Percentiles rank a stretch among this genome's conserved stretches.
Evolutionary conservation across 2,329 filamentous ascomycete genomes (phyloP).

Genomic region (Teratosphaeria viscida): DNA sequence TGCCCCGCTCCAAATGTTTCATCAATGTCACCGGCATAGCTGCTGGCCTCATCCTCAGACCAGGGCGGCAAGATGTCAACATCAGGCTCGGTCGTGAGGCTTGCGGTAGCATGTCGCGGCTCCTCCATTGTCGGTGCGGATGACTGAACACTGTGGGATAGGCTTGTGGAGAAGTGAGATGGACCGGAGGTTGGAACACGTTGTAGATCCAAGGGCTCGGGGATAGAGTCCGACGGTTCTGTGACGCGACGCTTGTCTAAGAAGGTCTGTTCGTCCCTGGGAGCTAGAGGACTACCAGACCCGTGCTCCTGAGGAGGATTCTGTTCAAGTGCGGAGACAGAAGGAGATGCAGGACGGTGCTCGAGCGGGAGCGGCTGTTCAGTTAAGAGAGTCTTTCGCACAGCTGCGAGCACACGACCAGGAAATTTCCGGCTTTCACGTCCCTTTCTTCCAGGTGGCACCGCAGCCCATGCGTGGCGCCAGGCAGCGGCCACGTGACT

Average conservation of each 20-base stretch:
- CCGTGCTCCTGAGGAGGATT: neutral
- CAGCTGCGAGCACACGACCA: no score
- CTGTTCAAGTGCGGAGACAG: neutral
- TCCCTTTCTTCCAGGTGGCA: no score
- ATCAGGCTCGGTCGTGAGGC: neutral
- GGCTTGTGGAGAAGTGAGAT: neutral
- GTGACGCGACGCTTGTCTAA: neutral
- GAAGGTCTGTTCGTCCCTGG: neutral
- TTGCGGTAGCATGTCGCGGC: neutral
- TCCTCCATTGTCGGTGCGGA: neutral
- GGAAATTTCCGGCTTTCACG: no score
- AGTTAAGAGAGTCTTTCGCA: no score
- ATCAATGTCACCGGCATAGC: neutral
- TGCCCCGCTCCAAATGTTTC: neutral
- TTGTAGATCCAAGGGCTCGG: no score
- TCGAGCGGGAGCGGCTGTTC: no score
- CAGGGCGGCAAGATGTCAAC: neutral
- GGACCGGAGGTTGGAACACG: neutral
- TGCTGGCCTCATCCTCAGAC: neutral
- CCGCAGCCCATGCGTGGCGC: no score
- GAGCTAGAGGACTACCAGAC: neutral
- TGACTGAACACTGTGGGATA: neutral
- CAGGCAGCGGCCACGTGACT: no score
- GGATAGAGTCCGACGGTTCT: neutral
- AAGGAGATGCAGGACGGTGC: neutral